A percentile compares a stretch with the other conserved stretches of the same genome.
Evolutionary conservation across 257 asterid species (phyloP).

Genomic region (Eucommia ulmoides): DNA sequence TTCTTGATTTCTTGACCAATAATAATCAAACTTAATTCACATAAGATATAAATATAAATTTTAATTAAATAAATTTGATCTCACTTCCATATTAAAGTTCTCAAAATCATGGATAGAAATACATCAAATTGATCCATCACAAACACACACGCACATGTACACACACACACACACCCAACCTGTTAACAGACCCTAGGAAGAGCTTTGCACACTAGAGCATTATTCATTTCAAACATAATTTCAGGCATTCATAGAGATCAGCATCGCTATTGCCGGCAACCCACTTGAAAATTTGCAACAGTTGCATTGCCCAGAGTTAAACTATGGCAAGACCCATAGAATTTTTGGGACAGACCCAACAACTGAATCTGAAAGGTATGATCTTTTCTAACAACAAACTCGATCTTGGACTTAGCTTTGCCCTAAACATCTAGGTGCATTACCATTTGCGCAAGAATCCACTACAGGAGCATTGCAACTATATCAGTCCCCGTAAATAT

Average conservation of each 20-base stretch:
- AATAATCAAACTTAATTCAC: too few relatives aligned
- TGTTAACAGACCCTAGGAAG: too few relatives aligned
- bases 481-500: slow-evolving; percentile 78
- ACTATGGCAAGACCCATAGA: slow-evolving; percentile 51
- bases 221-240: slow-evolving; percentile 57
- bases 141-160: too few relatives aligned
- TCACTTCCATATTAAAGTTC: too few relatives aligned
- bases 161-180: too few relatives aligned
- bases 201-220: slow-evolving; percentile 51
- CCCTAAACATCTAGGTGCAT: slow-evolving; percentile 62
- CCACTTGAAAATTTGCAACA: slow-evolving; percentile 47
- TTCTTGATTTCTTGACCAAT: too few relatives aligned
- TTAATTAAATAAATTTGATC: too few relatives aligned
- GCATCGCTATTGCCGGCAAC: slow-evolving; percentile 11
- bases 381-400: slow-evolving; percentile 18
- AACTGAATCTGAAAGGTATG: slow-evolving; percentile 34
- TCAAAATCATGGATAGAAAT: too few relatives aligned
- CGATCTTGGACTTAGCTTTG: slow-evolving; percentile 52
- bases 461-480: slow-evolving; percentile 66
- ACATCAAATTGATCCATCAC: too few relatives aligned
- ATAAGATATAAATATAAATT: too few relatives aligned
- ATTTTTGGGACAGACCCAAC: slow-evolving; percentile 73
- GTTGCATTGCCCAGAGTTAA: slow-evolving; percentile 49
- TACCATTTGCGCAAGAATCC: slow-evolving; percentile 89
- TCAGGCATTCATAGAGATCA: slow-evolving; percentile 47